These are phyloP conservation scores for Sapria himalayana DNA, from an alignment of 345 rosid genomes.

Conservation along the genomic window DNA sequence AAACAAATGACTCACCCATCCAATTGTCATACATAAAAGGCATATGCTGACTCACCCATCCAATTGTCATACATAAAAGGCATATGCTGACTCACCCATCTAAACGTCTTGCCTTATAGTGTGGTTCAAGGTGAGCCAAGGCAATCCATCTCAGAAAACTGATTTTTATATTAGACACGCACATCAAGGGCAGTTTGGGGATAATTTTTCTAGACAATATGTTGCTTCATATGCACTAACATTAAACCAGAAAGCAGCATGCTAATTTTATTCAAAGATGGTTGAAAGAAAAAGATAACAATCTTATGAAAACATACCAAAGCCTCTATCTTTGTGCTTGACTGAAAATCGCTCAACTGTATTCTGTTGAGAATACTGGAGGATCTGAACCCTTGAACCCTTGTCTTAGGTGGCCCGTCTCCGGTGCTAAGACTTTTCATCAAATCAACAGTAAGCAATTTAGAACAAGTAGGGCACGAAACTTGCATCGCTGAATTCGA, in stretches of 20 bases:
- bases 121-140: too few relatives aligned
- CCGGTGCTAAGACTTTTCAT: conserved; percentile 25
- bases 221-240: neutral
- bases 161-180: too few relatives aligned
- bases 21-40: too few relatives aligned
- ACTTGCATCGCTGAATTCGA: conserved; percentile 43
- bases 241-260: neutral
- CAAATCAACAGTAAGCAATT: conserved; percentile 57
- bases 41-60: too few relatives aligned
- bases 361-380: conserved; percentile 79
- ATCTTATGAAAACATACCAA: conserved; percentile 32
- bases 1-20: too few relatives aligned
- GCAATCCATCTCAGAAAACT: too few relatives aligned
- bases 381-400: conserved; percentile 52
- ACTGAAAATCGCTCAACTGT: conserved; percentile 58
- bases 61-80: too few relatives aligned
- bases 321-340: conserved; percentile 98
- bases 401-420: conserved; percentile 31
- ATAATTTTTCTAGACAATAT: too few relatives aligned
- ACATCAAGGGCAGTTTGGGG: too few relatives aligned
- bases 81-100: too few relatives aligned
- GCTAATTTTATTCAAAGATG: neutral
- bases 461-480: conserved; percentile 68
- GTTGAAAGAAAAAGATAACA: neutral
- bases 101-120: too few relatives aligned